Evolutionary conservation across 768 basidiomycete species (phyloP).

Genomic region (Rhodosporidiobolus odoratus): DNA sequence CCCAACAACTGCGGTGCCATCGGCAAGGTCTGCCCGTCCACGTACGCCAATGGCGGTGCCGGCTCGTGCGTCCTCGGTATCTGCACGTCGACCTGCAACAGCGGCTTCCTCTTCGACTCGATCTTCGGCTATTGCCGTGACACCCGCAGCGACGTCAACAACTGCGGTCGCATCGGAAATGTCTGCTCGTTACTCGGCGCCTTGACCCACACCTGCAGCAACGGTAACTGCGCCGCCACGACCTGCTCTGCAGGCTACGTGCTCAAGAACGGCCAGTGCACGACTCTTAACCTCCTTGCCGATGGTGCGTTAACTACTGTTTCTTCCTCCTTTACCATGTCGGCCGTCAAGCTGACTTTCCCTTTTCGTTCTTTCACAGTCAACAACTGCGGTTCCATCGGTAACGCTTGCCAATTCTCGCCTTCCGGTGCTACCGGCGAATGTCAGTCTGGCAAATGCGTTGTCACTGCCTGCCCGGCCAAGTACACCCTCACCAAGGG

Average conservation of each 20-base stretch:
- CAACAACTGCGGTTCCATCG: slow-evolving; percentile 8
- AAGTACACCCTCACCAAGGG: slow-evolving; percentile 5
- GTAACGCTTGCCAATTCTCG: slow-evolving; percentile 12
- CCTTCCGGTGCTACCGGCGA: neutral
- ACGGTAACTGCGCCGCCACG: slow-evolving; percentile 15
- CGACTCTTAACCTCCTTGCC: neutral
- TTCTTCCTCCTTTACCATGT: neutral
- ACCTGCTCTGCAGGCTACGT: slow-evolving; percentile 18
- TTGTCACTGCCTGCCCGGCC: neutral
- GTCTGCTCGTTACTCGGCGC: slow-evolving; percentile 6
- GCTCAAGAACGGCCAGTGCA: slow-evolving; percentile 14
- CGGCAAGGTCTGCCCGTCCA: slow-evolving; percentile 17
- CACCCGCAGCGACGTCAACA: neutral
- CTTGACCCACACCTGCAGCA: slow-evolving; percentile 2
- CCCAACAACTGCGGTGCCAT: slow-evolving; percentile 27
- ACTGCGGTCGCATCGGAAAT: slow-evolving; percentile 10
- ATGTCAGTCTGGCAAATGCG: slow-evolving; percentile 2
- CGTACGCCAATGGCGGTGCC: slow-evolving; percentile 11
- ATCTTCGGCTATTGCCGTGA: neutral
- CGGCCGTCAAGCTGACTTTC: neutral
- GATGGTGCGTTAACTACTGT: slow-evolving; percentile 10
- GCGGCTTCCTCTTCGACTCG: slow-evolving; percentile 5
- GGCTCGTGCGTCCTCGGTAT: neutral
- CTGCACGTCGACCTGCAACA: slow-evolving; percentile 10
- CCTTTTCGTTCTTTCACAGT: neutral